Evolutionary conservation across 768 basidiomycete genomes (phyloP).

Genomic region (Serendipita sp.): DNA sequence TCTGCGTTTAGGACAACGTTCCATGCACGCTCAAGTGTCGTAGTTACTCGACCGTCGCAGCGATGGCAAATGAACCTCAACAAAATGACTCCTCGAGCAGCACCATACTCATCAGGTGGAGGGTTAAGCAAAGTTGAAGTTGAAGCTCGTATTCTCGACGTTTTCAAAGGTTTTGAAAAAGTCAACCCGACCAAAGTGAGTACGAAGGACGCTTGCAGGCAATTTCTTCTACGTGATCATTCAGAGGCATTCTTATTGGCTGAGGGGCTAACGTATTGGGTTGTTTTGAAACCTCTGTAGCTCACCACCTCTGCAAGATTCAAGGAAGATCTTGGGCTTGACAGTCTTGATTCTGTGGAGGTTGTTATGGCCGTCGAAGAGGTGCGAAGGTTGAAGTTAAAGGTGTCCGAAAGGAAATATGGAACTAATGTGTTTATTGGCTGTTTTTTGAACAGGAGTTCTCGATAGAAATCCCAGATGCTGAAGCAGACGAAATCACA

Average conservation of each 20-base stretch:
- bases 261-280: neutral
- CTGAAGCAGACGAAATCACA: conserved; percentile 86
- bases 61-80: conserved; percentile 3
- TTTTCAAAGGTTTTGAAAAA: conserved; percentile 81
- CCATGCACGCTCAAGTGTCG: neutral
- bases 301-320: conserved; percentile 52
- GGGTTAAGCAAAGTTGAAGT: conserved; percentile 54
- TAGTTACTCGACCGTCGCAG: neutral
- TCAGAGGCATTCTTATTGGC: neutral
- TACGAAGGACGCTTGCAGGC: conserved; percentile 12
- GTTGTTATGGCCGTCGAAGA: conserved; percentile 99
- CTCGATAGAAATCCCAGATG: conserved; percentile 92
- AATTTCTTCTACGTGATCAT: neutral
- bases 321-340: conserved; percentile 71
- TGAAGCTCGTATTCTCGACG: conserved; percentile 58
- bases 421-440: neutral
- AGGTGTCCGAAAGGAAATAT: conserved; percentile 7
- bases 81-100: conserved; percentile 20
- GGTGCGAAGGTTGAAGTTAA: conserved; percentile 23
- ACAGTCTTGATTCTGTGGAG: conserved; percentile 94
- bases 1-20: neutral
- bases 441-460: conserved; percentile 51
- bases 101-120: conserved; percentile 48
- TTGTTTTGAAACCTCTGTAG: conserved; percentile 24
- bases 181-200: conserved; percentile 58